Evolutionary conservation across 345 rosid species (phyloP).

Genomic region (Eucalyptus guilfoylei): DNA sequence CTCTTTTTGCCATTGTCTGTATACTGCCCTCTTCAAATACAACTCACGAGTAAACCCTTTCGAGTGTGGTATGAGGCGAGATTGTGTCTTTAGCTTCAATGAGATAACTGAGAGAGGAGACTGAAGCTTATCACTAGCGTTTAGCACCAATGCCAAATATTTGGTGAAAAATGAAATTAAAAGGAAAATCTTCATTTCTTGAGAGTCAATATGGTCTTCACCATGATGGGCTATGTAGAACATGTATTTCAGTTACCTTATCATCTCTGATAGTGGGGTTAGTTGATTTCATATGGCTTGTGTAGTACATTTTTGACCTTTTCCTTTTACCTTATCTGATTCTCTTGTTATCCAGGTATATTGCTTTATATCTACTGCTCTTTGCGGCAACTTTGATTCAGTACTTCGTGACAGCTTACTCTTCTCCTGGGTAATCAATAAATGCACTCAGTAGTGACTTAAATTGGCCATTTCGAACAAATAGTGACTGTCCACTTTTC

Average conservation of each 20-base stretch:
- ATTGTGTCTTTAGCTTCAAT: background rate
- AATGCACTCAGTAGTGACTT: background rate
- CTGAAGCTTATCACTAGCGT: background rate
- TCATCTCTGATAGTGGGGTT: background rate
- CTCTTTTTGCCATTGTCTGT: background rate
- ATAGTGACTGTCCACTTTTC: background rate
- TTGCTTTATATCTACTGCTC: conserved; percentile 45
- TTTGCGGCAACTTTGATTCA: conserved; percentile 61
- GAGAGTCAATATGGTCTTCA: background rate
- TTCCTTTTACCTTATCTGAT: background rate
- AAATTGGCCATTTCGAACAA: background rate
- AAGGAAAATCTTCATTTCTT: background rate
- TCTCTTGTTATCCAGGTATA: conserved; percentile 44
- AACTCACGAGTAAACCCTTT: background rate
- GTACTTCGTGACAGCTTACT: conserved; percentile 70
- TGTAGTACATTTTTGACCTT: background rate
- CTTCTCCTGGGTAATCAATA: conserved; percentile 86
- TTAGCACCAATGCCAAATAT: background rate
- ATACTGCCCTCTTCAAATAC: background rate
- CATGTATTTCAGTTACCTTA: background rate
- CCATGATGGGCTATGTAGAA: background rate
- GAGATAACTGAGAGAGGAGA: background rate
- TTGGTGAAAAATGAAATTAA: background rate
- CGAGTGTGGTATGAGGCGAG: background rate
- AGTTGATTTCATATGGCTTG: background rate